Evolutionary conservation across 495 filamentous ascomycete species (phyloP).

Genomic region (Astrocystis sublimbata): DNA sequence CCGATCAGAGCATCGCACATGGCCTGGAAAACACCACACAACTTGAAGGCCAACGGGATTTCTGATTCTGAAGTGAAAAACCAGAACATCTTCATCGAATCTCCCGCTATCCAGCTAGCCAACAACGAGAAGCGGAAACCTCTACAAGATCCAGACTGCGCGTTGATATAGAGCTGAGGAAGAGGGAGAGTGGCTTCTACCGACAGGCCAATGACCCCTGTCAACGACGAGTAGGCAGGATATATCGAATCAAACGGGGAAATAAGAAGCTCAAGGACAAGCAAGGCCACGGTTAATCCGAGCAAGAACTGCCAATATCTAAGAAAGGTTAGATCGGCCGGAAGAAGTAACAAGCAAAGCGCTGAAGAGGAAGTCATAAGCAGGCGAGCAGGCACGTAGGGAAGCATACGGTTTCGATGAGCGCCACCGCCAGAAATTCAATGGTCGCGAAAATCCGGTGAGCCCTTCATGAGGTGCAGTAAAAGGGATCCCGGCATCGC

Average conservation of each 20-base stretch:
- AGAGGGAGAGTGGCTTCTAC: slow-evolving; percentile 88
- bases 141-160: slow-evolving; percentile 74
- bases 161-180: slow-evolving; percentile 84
- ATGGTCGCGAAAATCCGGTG: slow-evolving; percentile 63
- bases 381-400: too few species aligned
- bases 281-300: slow-evolving; percentile 65
- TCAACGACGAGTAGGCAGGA: slow-evolving; percentile 63
- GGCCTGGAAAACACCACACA: slow-evolving; percentile 91
- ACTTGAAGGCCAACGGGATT: slow-evolving; percentile 85
- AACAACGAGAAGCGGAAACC: slow-evolving; percentile 88
- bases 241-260: slow-evolving; percentile 61
- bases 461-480: slow-evolving; percentile 55
- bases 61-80: slow-evolving; percentile 74
- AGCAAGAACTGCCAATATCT: slow-evolving; percentile 89
- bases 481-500: slow-evolving; percentile 57
- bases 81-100: slow-evolving; percentile 94
- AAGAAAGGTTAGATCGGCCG: slow-evolving; percentile 17
- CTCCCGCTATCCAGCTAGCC: slow-evolving; percentile 84
- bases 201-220: slow-evolving; percentile 82
- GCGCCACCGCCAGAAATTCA: slow-evolving; percentile 94
- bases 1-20: slow-evolving; percentile 81
- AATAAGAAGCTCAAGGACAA: slow-evolving; percentile 70
- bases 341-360: neutral
- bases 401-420: slow-evolving; percentile 75
- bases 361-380: slow-evolving; percentile 47